Base-by-base conservation (phyloP, 805 yeast species). In the Debaryomyces prosopidis region DNA sequence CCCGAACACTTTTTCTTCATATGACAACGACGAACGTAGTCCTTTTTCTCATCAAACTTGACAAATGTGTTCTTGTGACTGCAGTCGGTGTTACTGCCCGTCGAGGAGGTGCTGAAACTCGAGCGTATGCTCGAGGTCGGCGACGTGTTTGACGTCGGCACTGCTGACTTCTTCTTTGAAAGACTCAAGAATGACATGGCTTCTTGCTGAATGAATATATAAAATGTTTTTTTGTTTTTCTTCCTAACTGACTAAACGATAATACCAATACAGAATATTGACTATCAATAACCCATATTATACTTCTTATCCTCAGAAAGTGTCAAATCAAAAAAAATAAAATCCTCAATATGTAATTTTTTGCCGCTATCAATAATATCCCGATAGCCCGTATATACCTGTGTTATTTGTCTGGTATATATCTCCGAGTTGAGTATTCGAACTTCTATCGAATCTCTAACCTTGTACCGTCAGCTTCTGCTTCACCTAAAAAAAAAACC, bases 31-130 rank as follows among this genome's bases (percentile, higher is more conserved):
- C 65, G 66, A n/a, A 55, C 64, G 52, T 72, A 72, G 50, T 72
- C 77, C 53, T 71, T 71, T 63, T 72, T 72, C 49, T 72, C 77
- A 50, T 72, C 77, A 54, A 72, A 72, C 49, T 68, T 65, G 37
- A 62, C 56, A 50, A 68, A 68, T 16, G 59, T 46, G n/a, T 51
- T 53, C 28, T 48, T 45, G 32, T 36, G 33, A 16, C 27, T 36
- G 32, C n/a, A 30, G 16, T 11, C 35, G 15, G 36, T 19, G 39
- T 23, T 16, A 10, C 23, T 42, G 12, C 54, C 50, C 26, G 50
- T 37, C 39, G 58, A 43, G 34, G 57, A 51, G 4, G 9, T 17
- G 17, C 19, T 16, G n/a, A 17, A 17, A 11, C n/a, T 34, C 15
- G 39, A 36, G 28, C 23, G 28, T 10, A 30, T 26, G 41, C 41